Evolutionary conservation across 768 basidiomycete genomes (phyloP).

Genomic region (Hortiboletus campestris): DNA sequence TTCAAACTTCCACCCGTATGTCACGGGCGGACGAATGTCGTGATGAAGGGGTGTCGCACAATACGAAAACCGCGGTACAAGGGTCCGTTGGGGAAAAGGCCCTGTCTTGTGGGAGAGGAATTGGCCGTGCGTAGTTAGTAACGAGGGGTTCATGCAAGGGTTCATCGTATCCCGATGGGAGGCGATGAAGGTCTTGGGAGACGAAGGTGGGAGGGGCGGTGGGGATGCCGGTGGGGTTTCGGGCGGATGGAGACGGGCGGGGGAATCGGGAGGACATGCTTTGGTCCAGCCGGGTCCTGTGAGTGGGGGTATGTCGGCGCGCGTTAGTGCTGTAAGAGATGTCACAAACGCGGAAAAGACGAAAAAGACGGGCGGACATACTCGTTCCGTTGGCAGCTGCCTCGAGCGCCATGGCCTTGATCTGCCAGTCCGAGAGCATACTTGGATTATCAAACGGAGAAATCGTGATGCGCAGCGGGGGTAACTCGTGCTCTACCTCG

Average conservation of each 20-base stretch:
- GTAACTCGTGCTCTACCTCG: constrained; percentile 29
- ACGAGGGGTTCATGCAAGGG: constrained; percentile 36
- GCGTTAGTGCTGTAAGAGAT: constrained; percentile 24
- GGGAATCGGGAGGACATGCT: constrained; percentile 24
- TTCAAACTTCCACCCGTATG: constrained; percentile 48
- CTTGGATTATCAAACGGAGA: constrained; percentile 30
- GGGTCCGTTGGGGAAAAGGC: constrained; percentile 39
- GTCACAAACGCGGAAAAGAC: neutral
- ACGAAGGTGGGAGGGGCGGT: neutral
- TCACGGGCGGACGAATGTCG: constrained; percentile 51
- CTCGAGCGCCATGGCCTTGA: constrained; percentile 19
- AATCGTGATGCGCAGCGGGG: constrained; percentile 31
- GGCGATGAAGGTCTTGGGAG: constrained; percentile 33
- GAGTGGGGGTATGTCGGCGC: constrained; percentile 34
- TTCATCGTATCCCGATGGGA: constrained; percentile 37
- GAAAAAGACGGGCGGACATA: constrained; percentile 8
- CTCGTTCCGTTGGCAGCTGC: constrained; percentile 31
- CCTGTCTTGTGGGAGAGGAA: constrained; percentile 49
- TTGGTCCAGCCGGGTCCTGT: constrained; percentile 24
- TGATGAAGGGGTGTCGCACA: constrained; percentile 51
- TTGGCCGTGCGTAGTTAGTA: constrained; percentile 45
- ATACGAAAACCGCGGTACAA: constrained; percentile 54
- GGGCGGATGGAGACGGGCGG: constrained; percentile 30
- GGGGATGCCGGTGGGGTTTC: constrained; percentile 20
- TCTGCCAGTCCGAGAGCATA: constrained; percentile 26